Conservation (phyloP, 202 grass and related monocot genomes). For the Bolboschoenoplectus hybrid region DNA sequence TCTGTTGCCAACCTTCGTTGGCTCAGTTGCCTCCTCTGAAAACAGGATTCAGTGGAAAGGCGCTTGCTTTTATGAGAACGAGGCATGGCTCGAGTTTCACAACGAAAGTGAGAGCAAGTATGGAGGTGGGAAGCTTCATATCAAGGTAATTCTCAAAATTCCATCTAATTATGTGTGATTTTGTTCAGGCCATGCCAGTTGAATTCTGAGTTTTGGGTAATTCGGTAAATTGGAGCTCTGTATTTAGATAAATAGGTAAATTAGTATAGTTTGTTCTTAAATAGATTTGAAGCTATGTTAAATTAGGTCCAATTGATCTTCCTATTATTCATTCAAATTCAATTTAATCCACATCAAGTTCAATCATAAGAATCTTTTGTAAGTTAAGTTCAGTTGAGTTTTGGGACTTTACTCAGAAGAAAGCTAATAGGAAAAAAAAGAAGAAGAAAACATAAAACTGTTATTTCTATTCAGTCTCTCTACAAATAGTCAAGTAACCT, state of each 20-base stretch:
- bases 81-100: slow-evolving; percentile 75
- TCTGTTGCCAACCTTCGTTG: slow-evolving; percentile 72
- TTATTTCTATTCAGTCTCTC: not conserved
- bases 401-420: not conserved
- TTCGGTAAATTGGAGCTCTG: slow-evolving; percentile 11
- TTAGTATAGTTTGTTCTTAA: not conserved
- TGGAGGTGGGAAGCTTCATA: slow-evolving; percentile 72
- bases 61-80: slow-evolving; percentile 87
- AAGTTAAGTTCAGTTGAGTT: not conserved
- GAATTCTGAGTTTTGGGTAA: not conserved
- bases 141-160: slow-evolving; percentile 54
- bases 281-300: not conserved
- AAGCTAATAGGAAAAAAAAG: not conserved
- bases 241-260: not conserved
- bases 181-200: not conserved
- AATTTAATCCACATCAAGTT: not conserved
- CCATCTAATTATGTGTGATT: not conserved
- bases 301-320: not conserved
- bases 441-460: not conserved
- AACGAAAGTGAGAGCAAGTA: slow-evolving; percentile 62
- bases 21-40: slow-evolving; percentile 41
- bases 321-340: not conserved
- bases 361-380: not conserved
- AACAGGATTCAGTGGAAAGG: slow-evolving; percentile 56
- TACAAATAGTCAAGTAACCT: not conserved